A percentile compares a stretch with the other conserved stretches of the same genome.
phyloP scores from a whole-genome alignment of 768 basidiomycete genomes.

The Tricholomella constricta region DNA sequence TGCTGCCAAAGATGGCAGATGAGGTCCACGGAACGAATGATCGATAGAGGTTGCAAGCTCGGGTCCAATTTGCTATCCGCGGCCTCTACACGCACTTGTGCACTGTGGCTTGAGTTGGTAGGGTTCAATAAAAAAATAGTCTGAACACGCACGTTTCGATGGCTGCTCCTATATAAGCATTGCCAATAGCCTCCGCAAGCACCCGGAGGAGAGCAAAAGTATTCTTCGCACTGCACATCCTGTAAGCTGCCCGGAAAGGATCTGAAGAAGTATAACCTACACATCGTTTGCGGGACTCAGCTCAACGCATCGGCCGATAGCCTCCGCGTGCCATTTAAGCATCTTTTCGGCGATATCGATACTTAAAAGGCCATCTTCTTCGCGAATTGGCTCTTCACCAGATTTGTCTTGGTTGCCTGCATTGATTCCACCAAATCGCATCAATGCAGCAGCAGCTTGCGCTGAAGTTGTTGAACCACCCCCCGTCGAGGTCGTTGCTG shows the following conservation, averaged over 20 bases:
- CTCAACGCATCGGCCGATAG: conserved; percentile 92
- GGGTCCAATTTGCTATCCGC: conserved; percentile 82
- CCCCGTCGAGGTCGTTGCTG: conserved; percentile 60
- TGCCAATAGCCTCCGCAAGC: conserved; percentile 83
- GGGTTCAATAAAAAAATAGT: neutral
- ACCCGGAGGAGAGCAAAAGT: conserved; percentile 81
- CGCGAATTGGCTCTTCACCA: conserved; percentile 69
- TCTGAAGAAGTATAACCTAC: conserved; percentile 48
- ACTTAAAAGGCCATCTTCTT: conserved; percentile 81
- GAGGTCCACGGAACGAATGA: conserved; percentile 76
- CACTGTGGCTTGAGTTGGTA: conserved; percentile 44
- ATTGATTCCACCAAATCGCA: conserved; percentile 86
- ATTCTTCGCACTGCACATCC: conserved; percentile 74
- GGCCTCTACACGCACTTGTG: conserved; percentile 67
- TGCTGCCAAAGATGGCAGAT: conserved; percentile 97
- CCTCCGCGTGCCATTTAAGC: conserved; percentile 98
- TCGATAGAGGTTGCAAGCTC: conserved; percentile 62
- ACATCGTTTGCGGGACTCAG: conserved; percentile 80
- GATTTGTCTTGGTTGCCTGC: conserved; percentile 49
- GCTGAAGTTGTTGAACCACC: conserved; percentile 71
- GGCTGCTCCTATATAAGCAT: conserved; percentile 86
- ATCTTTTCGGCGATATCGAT: conserved; percentile 84
- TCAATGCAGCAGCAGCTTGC: conserved; percentile 84
- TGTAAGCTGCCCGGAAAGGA: neutral
- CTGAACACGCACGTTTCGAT: conserved; percentile 78